A percentile compares a stretch with the other conserved stretches of the same genome.
Evolutionary conservation across 768 basidiomycete species (phyloP).

Genomic region (Suillus fuscotomentosus): DNA sequence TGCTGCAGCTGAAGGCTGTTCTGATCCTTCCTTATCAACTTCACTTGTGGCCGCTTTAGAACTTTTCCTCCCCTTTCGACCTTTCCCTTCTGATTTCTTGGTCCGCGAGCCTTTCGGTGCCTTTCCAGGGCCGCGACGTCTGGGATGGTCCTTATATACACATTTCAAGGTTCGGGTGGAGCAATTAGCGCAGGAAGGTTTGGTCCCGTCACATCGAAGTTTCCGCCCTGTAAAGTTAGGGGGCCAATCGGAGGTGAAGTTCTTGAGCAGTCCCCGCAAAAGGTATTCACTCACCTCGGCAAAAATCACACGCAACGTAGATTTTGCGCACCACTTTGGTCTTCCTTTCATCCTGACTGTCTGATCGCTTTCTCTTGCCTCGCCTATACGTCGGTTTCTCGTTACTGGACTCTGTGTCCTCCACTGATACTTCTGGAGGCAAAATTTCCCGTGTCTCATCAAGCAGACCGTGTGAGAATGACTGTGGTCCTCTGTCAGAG

Average conservation of each 20-base stretch:
- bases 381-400: not conserved
- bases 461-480: slow-evolving; percentile 30
- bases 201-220: slow-evolving; percentile 68
- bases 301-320: slow-evolving; percentile 72
- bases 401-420: slow-evolving; percentile 2
- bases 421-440: not conserved
- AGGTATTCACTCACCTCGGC: slow-evolving; percentile 52
- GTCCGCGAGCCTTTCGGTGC: slow-evolving; percentile 58
- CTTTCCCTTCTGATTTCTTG: slow-evolving; percentile 37
- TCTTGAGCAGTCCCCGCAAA: not conserved
- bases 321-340: slow-evolving; percentile 24
- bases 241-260: not conserved
- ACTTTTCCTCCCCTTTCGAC: slow-evolving; percentile 16
- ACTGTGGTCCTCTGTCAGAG: slow-evolving; percentile 21
- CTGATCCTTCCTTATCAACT: slow-evolving; percentile 1
- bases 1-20: not conserved
- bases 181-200: slow-evolving; percentile 67
- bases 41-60: slow-evolving; percentile 11
- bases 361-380: slow-evolving; percentile 10
- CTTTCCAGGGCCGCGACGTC: slow-evolving; percentile 75
- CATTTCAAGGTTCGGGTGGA: slow-evolving; percentile 49
- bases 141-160: slow-evolving; percentile 47
- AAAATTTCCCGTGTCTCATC: slow-evolving; percentile 11
- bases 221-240: slow-evolving; percentile 54
- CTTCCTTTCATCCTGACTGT: slow-evolving; percentile 22